These are phyloP conservation scores for Auxenochlorella pyrenoidosa DNA, from an alignment of 139 green algal genomes.

Conservation along the genomic window DNA sequence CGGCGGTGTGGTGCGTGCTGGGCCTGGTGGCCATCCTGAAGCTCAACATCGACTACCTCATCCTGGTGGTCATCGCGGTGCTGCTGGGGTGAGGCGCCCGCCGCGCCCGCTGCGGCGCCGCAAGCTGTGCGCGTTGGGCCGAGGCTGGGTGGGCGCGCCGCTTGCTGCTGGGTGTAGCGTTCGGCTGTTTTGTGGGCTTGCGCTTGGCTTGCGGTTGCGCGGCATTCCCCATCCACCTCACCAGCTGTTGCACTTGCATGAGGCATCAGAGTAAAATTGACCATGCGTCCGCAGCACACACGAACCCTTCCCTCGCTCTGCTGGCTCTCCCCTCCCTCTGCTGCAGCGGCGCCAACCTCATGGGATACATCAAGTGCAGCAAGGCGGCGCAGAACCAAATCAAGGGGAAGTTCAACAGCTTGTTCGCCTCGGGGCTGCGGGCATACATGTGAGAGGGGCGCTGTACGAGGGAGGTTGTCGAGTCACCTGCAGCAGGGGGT, in stretches of 20 bases:
- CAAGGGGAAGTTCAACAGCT: slow-evolving; percentile 36
- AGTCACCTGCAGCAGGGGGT: not conserved
- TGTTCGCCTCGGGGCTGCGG: slow-evolving; percentile 23
- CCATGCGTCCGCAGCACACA: too few species aligned
- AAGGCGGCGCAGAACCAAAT: slow-evolving; percentile 70
- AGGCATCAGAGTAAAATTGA: too few species aligned
- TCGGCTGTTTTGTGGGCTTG: too few species aligned
- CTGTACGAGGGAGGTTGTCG: not conserved
- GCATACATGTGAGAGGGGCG: slow-evolving; percentile 28
- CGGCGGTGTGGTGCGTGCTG: slow-evolving; percentile 69
- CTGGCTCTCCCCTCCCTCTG: not conserved
- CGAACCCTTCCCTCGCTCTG: too few species aligned
- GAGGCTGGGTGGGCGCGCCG: too few species aligned
- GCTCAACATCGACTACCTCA: slow-evolving; percentile 84
- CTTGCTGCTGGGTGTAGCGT: too few species aligned
- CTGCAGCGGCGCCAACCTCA: slow-evolving; percentile 74
- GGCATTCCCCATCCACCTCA: too few species aligned
- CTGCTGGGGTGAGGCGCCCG: slow-evolving; percentile 44
- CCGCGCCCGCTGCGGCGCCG: too few species aligned
- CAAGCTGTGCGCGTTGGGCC: too few species aligned
- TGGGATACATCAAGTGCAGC: slow-evolving; percentile 92
- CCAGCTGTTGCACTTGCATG: too few species aligned
- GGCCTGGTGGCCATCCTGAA: slow-evolving; percentile 72
- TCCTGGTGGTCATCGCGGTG: slow-evolving; percentile 86
- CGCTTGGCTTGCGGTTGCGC: too few species aligned